Evolutionary conservation across 208 protist species (phyloP).

Genomic region (Blechomonas ayalai): DNA sequence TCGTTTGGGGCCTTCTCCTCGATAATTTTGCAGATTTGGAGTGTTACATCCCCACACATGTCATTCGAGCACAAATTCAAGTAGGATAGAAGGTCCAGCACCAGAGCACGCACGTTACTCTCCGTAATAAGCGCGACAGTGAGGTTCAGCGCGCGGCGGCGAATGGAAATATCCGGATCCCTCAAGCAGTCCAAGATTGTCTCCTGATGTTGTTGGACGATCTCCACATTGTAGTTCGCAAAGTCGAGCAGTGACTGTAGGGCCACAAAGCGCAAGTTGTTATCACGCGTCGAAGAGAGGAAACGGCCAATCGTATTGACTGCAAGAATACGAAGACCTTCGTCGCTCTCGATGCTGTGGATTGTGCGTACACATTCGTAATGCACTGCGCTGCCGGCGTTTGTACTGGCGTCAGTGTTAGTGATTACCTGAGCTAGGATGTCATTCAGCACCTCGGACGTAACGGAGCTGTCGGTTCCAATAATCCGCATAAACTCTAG

Average conservation of each 20-base stretch:
- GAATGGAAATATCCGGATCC: slow-evolving; percentile 96
- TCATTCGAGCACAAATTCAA: slow-evolving; percentile 88
- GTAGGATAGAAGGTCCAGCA: slow-evolving; percentile 94
- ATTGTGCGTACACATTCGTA: slow-evolving; percentile 99
- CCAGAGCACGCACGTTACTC: slow-evolving; percentile 90
- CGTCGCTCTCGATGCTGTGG: slow-evolving; percentile 94
- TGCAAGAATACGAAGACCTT: slow-evolving; percentile 86
- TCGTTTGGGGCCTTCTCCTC: slow-evolving; percentile 91
- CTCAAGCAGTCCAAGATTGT: slow-evolving; percentile 96
- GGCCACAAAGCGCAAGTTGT: slow-evolving; percentile 98
- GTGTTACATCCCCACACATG: slow-evolving; percentile 92
- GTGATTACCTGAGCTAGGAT: slow-evolving; percentile 97
- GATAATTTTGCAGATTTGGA: slow-evolving; percentile 88
- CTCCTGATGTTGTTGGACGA: slow-evolving; percentile 86
- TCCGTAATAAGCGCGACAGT: slow-evolving; percentile 95
- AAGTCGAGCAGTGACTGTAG: slow-evolving; percentile 92
- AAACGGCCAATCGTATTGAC: slow-evolving; percentile 99
- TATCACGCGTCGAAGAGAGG: slow-evolving; percentile 92
- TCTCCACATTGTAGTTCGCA: slow-evolving; percentile 74
- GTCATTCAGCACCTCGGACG: slow-evolving; percentile 95
- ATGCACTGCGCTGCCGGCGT: slow-evolving; percentile 96
- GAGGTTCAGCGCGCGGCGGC: slow-evolving; percentile 94
- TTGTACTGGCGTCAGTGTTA: slow-evolving; percentile 95
- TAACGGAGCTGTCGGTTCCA: slow-evolving; percentile 87
- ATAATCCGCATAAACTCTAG: slow-evolving; percentile 95